Percentiles rank a stretch among this genome's conserved stretches.
Evolutionary conservation across 1,284 basidiomycete genomes (phyloP).

Genomic region (Ceratobasidium sp.): DNA sequence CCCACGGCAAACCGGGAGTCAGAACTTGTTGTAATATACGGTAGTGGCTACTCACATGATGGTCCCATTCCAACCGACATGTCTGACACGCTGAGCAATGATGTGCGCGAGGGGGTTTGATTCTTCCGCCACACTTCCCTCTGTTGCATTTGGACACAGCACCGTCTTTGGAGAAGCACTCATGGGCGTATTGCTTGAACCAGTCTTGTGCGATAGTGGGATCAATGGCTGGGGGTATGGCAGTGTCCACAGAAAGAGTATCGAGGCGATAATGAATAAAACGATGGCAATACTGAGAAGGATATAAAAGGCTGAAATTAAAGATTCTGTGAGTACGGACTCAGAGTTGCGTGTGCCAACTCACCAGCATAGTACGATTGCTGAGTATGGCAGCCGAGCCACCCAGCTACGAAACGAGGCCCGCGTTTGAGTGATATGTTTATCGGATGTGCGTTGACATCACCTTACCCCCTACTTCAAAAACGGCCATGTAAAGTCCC

Average conservation of each 20-base stretch:
- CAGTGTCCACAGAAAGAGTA: constrained; percentile 57
- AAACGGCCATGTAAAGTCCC: constrained; percentile 54
- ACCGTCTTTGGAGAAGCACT: constrained; percentile 58
- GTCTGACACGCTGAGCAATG: constrained; percentile 65
- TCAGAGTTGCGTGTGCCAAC: constrained; percentile 40
- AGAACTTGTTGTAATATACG: neutral
- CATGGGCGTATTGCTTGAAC: constrained; percentile 54
- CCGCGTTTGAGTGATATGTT: constrained; percentile 12
- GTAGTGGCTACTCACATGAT: constrained; percentile 54
- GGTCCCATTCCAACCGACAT: constrained; percentile 64
- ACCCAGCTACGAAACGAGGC: constrained; percentile 54
- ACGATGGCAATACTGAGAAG: constrained; percentile 53
- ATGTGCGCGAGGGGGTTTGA: constrained; percentile 65
- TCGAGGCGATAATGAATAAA: constrained; percentile 53
- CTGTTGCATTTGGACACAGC: constrained; percentile 57
- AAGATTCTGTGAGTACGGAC: neutral
- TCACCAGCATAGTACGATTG: constrained; percentile 55
- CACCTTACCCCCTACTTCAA: constrained; percentile 58
- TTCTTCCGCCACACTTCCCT: constrained; percentile 58
- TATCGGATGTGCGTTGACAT: neutral
- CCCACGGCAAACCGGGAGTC: neutral
- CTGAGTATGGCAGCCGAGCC: constrained; percentile 55
- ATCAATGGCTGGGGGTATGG: constrained; percentile 56
- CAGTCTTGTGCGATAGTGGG: constrained; percentile 52
- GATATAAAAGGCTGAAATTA: constrained; percentile 55